Evolutionary conservation across 768 basidiomycete genomes (phyloP).

Genomic region (Fistulinella prunicolor): DNA sequence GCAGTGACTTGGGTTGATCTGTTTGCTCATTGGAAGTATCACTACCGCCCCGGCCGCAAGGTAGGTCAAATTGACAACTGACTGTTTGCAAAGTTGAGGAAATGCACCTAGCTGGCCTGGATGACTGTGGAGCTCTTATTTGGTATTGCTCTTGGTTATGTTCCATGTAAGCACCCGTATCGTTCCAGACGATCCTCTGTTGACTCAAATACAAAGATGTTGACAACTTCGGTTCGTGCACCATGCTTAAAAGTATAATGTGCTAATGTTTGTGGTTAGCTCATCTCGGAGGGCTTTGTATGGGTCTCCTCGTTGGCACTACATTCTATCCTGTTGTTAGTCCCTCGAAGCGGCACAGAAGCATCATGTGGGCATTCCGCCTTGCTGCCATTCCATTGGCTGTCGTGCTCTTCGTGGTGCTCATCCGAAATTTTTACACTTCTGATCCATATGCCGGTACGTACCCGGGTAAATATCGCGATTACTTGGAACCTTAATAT

Average conservation of each 20-base stretch:
- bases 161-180: conserved; percentile 59
- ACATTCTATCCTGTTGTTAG: conserved; percentile 90
- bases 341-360: conserved; percentile 65
- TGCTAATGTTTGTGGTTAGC: conserved; percentile 41
- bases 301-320: conserved; percentile 80
- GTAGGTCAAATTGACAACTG: conserved; percentile 36
- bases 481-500: not conserved
- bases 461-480: conserved; percentile 16
- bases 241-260: not conserved
- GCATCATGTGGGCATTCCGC: conserved; percentile 72
- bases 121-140: conserved; percentile 86
- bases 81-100: not conserved
- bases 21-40: conserved; percentile 88
- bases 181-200: not conserved
- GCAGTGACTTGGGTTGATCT: conserved; percentile 88
- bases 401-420: conserved; percentile 75
- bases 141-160: conserved; percentile 80
- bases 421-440: conserved; percentile 88
- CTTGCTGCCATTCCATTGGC: conserved; percentile 71
- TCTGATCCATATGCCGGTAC: conserved; percentile 80
- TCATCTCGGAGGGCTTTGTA: conserved; percentile 84
- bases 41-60: conserved; percentile 77
- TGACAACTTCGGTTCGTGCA: conserved; percentile 78
- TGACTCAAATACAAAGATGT: conserved; percentile 49
- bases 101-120: conserved; percentile 58